phyloP scores from a whole-genome alignment of 2,329 filamentous ascomycete genomes.

The Calcarisporium arbuscula region DNA sequence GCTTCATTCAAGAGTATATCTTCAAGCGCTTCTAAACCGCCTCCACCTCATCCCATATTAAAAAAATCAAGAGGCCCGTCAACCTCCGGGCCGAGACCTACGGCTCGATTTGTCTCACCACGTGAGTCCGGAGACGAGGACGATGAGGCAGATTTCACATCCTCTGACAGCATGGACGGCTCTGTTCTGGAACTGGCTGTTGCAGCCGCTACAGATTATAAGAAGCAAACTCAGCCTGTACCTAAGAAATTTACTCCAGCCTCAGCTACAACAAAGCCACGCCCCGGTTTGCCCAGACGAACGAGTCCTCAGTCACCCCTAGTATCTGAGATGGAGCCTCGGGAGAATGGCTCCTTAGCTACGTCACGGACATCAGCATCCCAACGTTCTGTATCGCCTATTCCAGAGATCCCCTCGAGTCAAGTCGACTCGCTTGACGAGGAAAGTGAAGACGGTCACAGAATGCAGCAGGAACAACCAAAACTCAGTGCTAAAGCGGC shows the following conservation, averaged over 20 bases:
- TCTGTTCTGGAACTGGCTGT: slow-evolving; percentile 23
- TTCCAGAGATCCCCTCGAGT: slow-evolving; percentile 18
- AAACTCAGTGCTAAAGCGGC: slow-evolving; percentile 37
- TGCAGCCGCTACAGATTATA: slow-evolving; percentile 18
- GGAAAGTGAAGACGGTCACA: neutral
- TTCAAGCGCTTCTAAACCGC: slow-evolving; percentile 36
- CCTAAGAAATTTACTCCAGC: slow-evolving; percentile 38
- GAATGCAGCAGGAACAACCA: slow-evolving; percentile 3
- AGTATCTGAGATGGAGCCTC: slow-evolving; percentile 25
- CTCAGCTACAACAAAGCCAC: slow-evolving; percentile 35
- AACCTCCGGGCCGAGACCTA: slow-evolving; percentile 47
- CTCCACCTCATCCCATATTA: slow-evolving; percentile 50
- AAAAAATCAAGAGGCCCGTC: slow-evolving; percentile 53
- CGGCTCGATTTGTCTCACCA: slow-evolving; percentile 54
- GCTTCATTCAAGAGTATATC: slow-evolving; percentile 22
- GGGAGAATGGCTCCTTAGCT: slow-evolving; percentile 21
- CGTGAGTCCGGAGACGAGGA: slow-evolving; percentile 40
- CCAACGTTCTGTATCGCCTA: slow-evolving; percentile 19
- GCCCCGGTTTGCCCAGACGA: slow-evolving; percentile 38
- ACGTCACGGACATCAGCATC: slow-evolving; percentile 17
- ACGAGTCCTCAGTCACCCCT: slow-evolving; percentile 41
- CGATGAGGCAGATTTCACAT: slow-evolving; percentile 27
- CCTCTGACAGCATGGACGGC: slow-evolving; percentile 33
- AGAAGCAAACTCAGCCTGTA: slow-evolving; percentile 19
- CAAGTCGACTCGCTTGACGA: too few relatives aligned